phyloP scores from a whole-genome alignment of 164 flowering plant genomes.

The Umbilicus rupestris region DNA sequence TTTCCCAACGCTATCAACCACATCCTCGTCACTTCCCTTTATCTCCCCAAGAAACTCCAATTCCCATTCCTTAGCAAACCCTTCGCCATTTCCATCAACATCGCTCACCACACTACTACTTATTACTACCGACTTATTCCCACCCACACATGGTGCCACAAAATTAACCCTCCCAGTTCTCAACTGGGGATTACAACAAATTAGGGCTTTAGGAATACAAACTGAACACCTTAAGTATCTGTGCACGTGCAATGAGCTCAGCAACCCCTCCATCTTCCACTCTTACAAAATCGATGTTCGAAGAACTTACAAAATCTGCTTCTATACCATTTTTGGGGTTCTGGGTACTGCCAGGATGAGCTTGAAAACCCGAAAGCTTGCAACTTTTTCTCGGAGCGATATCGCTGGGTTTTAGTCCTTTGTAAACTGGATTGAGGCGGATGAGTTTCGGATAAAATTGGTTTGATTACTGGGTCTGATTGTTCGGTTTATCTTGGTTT shows the following conservation, averaged over 20 bases:
- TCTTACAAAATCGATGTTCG: too few relatives aligned
- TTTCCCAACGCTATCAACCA: constrained; percentile 21
- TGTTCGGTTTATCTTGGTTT: not conserved
- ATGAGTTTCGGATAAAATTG: not conserved
- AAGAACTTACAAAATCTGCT: not conserved
- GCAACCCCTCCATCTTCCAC: constrained; percentile 20
- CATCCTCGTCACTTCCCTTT: constrained; percentile 31
- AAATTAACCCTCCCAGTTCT: constrained; percentile 15
- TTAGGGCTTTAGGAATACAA: constrained; percentile 12
- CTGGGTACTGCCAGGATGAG: not conserved
- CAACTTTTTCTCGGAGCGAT: not conserved
- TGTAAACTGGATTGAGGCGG: not conserved
- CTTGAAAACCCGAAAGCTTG: not conserved
- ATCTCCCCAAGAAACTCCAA: constrained; percentile 58
- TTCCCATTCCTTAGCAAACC: constrained; percentile 47
- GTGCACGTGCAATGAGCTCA: constrained; percentile 18
- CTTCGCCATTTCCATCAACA: not conserved
- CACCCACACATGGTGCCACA: not conserved
- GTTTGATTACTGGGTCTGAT: not conserved
- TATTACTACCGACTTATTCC: not conserved
- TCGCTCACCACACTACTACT: not conserved
- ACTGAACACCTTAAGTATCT: constrained; percentile 15
- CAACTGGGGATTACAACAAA: constrained; percentile 9
- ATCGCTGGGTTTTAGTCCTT: not conserved
- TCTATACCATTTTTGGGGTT: not conserved